Percentiles rank a stretch among this genome's conserved stretches.
These are phyloP conservation scores for Nothophaeocryptopus gaeumannii DNA, from an alignment of 2,329 filamentous ascomycete species.

Conservation along the genomic window DNA sequence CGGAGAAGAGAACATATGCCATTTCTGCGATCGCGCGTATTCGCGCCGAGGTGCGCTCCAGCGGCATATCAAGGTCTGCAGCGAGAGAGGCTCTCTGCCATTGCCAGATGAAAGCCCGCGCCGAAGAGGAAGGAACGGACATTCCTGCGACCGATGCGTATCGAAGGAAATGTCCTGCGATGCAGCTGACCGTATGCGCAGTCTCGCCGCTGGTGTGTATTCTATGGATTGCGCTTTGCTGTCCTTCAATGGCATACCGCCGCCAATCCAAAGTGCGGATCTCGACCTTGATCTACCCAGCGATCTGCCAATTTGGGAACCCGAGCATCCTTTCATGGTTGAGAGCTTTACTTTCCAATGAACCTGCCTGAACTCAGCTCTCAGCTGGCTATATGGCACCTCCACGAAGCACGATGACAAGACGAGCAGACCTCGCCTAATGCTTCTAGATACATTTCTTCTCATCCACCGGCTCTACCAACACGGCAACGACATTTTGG, in stretches of 20 bases:
- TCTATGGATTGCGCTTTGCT: conserved; percentile 18
- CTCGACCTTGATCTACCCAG: conserved; percentile 14
- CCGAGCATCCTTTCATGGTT: conserved; percentile 14
- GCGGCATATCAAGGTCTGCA: too few species aligned
- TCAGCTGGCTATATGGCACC: conserved; percentile 7
- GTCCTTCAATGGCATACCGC: conserved; percentile 16
- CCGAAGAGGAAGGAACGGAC: too few species aligned
- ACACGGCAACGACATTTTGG: conserved; percentile 6
- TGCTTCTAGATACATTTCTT: conserved; percentile 19
- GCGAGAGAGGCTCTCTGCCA: too few species aligned
- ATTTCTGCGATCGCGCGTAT: too few species aligned
- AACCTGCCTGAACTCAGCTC: not conserved
- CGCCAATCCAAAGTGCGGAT: conserved; percentile 11
- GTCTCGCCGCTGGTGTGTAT: conserved; percentile 7
- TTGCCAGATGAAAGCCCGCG: too few species aligned
- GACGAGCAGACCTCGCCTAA: conserved; percentile 3
- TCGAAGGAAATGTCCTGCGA: too few species aligned
- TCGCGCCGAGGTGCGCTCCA: too few species aligned
- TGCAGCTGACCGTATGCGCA: not conserved
- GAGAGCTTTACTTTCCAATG: conserved; percentile 12
- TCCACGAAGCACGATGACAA: not conserved
- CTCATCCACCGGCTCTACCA: conserved; percentile 18
- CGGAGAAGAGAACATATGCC: too few species aligned
- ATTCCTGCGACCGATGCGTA: too few species aligned
- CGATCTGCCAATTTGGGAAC: conserved; percentile 9